phyloP scores from a whole-genome alignment of 2,329 filamentous ascomycete species.

The Hyphodiscus sp. region DNA sequence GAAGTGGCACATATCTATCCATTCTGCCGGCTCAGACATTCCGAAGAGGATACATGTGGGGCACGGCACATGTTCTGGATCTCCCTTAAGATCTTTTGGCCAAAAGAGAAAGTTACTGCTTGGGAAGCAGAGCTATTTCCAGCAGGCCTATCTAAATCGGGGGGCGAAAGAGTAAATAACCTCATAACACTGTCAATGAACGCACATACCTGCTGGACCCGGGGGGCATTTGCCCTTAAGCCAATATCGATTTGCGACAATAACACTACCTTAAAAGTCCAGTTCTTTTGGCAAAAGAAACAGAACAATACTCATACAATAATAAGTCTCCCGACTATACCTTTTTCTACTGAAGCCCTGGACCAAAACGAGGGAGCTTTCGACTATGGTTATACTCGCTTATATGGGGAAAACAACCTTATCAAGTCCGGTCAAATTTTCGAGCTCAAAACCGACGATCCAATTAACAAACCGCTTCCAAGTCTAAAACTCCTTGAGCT shows the following conservation, averaged over 20 bases:
- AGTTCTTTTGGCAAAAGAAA: too few species aligned
- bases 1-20: slow-evolving; percentile 15
- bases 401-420: slow-evolving; percentile 12
- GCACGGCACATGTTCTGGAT: slow-evolving; percentile 10
- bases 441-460: slow-evolving; percentile 10
- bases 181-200: slow-evolving; percentile 4
- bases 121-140: slow-evolving; percentile 15
- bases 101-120: slow-evolving; percentile 12
- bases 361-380: slow-evolving; percentile 2
- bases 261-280: slow-evolving; percentile 10
- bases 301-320: not conserved
- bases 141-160: slow-evolving; percentile 1
- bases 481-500: slow-evolving; percentile 6
- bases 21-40: slow-evolving; percentile 1
- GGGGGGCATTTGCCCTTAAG: slow-evolving; percentile 14
- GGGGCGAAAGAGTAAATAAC: slow-evolving; percentile 8
- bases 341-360: slow-evolving; percentile 9
- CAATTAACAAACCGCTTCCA: slow-evolving; percentile 4
- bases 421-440: slow-evolving; percentile 12
- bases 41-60: slow-evolving; percentile 8
- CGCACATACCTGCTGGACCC: slow-evolving; percentile 5
- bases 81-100: slow-evolving; percentile 10
- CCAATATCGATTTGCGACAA: slow-evolving; percentile 10
- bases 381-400: slow-evolving; percentile 29
- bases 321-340: slow-evolving; percentile 10